Conservation (phyloP, 1,284 basidiomycete species). For the Coriolopsis trogii region DNA sequence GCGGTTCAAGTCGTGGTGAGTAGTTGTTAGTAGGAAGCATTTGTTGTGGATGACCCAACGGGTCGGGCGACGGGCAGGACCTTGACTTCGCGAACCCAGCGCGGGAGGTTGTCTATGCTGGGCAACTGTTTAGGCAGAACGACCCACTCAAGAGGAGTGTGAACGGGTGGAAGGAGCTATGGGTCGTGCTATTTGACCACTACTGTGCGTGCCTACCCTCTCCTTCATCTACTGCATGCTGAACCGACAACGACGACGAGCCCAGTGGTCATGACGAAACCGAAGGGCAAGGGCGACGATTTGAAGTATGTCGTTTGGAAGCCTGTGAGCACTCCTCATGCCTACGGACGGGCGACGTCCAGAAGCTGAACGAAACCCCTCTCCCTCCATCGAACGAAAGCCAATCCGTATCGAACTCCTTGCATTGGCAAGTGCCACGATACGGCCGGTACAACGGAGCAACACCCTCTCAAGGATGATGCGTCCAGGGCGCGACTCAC, state of each 20-base stretch:
- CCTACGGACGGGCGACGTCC: background rate
- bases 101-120: slow-evolving; percentile 19
- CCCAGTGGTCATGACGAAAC: slow-evolving; percentile 86
- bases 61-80: slow-evolving; percentile 7
- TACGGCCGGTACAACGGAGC: slow-evolving; percentile 20
- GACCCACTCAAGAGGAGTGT: slow-evolving; percentile 58
- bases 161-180: slow-evolving; percentile 80
- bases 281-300: slow-evolving; percentile 70
- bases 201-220: slow-evolving; percentile 61
- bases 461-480: slow-evolving; percentile 23
- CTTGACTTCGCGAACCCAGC: slow-evolving; percentile 11
- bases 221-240: background rate
- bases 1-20: slow-evolving; percentile 11
- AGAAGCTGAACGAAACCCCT: slow-evolving; percentile 1
- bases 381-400: too few species aligned
- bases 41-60: too few species aligned
- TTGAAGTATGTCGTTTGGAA: slow-evolving; percentile 81
- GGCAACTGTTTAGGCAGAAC: slow-evolving; percentile 16
- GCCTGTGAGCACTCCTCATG: slow-evolving; percentile 50
- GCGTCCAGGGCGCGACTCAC: slow-evolving; percentile 37
- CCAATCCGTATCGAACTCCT: slow-evolving; percentile 59
- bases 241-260: too few species aligned
- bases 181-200: slow-evolving; percentile 90
- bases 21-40: too few species aligned
- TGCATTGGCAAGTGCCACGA: slow-evolving; percentile 12